Evolutionary conservation across 2,329 filamentous ascomycete species (phyloP), one percentile per base, ranked within the genome.

Genomic region (Fusarium sp.): DNA sequence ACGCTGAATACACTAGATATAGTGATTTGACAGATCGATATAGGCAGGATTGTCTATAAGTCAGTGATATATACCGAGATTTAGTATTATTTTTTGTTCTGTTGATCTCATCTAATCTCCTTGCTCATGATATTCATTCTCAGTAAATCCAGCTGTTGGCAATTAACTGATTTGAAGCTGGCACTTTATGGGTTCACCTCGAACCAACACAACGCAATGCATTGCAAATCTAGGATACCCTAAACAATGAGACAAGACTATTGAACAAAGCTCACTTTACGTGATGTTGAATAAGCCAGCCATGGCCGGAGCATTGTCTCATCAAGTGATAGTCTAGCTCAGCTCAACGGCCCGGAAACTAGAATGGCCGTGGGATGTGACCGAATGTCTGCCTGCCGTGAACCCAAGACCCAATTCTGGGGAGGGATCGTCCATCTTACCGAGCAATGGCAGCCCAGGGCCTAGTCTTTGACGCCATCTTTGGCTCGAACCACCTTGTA

Each of bases 381-480:
- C 19, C 21, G 32, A 37, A n/a, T 52, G 38, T 18, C 42, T 64
- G n/a, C 44, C 52, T 63, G 60, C 43, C 63, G 40, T 40, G 50
- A n/a, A n/a, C 40, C 23, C 46, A 50, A 33, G 28, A 49, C 63
- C 62, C 52, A 72, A 57, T 52, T 70, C 73, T 70, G 68, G 72
- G 72, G 71, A 60, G 70, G 65, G 72, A 75, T 74, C 72, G 64
- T 50, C 72, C 72, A 74, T 74, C 64, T 71, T 73, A 30, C 72
- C 60, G 61, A 65, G 61, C 33, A 47, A 46, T 57, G 37, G 21
- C 54, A 64, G 56, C 18, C 23, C 56, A 50, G 42, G 64, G 59
- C 60, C 72, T 47, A 61, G 47, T 25, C 44, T 69, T 75, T 75
- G 73, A 71, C 73, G 67, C 71, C 71, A 75, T 72, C 60, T 38